Percentiles rank a stretch among this genome's conserved stretches.
These are phyloP conservation scores for Candida piceae DNA, from an alignment of 805 yeast species.

Conservation along the genomic window DNA sequence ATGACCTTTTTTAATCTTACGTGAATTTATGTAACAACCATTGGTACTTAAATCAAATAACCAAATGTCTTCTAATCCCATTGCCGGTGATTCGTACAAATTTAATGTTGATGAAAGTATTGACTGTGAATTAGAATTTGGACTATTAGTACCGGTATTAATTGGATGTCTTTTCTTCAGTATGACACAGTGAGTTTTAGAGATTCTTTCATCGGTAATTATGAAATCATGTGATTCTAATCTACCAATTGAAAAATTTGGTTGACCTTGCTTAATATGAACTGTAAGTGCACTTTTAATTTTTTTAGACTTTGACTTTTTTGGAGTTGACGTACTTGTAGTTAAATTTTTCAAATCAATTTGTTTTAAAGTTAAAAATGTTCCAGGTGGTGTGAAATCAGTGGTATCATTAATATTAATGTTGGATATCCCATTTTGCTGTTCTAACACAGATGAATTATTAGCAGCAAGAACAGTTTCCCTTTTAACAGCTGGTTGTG, in stretches of 20 bases:
- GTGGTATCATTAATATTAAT: no score
- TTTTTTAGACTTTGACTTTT: conserved; percentile 2
- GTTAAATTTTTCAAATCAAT: conserved; percentile 22
- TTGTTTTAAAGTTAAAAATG: conserved; percentile 59
- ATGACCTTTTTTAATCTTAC: conserved; percentile 53
- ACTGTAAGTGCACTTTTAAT: conserved; percentile 32
- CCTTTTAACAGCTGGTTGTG: not conserved
- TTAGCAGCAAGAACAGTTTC: not conserved
- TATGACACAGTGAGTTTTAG: conserved; percentile 78
- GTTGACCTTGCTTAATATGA: conserved; percentile 60
- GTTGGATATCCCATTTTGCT: no score
- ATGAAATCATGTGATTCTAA: conserved; percentile 54
- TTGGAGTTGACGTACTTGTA: conserved; percentile 1
- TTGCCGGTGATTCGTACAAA: conserved; percentile 62
- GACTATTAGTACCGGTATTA: conserved; percentile 28
- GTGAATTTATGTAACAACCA: conserved; percentile 66
- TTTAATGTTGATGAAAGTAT: conserved; percentile 32
- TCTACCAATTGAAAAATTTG: conserved; percentile 71
- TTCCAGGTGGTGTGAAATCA: conserved; percentile 43
- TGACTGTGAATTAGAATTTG: no score
- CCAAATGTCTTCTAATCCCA: conserved; percentile 71
- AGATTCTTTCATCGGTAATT: conserved; percentile 69
- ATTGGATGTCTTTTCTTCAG: conserved; percentile 59
- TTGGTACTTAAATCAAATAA: conserved; percentile 75
- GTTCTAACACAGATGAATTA: not conserved